Base-by-base conservation (phyloP, 495 filamentous ascomycete genomes). In the Hypomontagnella monticulosa region DNA sequence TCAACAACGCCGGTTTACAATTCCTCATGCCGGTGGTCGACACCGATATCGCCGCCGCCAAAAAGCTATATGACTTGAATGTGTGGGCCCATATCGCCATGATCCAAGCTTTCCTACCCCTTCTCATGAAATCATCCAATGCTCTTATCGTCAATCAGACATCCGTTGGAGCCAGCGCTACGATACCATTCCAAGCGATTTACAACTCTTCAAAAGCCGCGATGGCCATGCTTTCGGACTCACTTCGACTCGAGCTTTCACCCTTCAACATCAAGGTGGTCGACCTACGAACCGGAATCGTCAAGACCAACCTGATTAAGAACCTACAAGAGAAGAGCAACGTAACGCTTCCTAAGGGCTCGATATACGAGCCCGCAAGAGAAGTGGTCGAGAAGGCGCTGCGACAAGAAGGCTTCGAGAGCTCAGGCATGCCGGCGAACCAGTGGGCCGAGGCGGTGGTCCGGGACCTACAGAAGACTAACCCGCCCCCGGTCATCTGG, bases 1-100 rank as follows among this genome's bases (percentile, higher is more conserved):
- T 85, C 18, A 85, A 85, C 51, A 84, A 85, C 57, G 80, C 81
- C 44, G 83, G 79, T 5, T 23, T 20, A 54, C 60, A 47, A 71
- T 71, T 27, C 53, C 54, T 50, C 52, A 77, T 77, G 69, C 78
- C 73, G 32, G 52, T 79, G 12, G 37, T 78, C 11, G 83, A 87
- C 56, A 63, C 77, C 7, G 73, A 81, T 40, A 53, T 83, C 0
- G 72, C 75, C 4, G 66, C 65, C 3, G 80, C 74, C 0, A 78
- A 75, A 57, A 69, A 74, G 1, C 60, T 84, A 8, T 86, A 80
- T 50, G 77, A 85, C 8, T 67, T 77, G 36, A 86, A 87, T 46
- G 75, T 87, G 27, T 85, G 81, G 71, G 77, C 71, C 4, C 62
- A 76, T 0, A 60, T 87, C 49, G 70, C 68, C 9, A 71, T 84